Conservation (phyloP, 2,329 filamentous ascomycete genomes). For the Talaromyces sp. region DNA sequence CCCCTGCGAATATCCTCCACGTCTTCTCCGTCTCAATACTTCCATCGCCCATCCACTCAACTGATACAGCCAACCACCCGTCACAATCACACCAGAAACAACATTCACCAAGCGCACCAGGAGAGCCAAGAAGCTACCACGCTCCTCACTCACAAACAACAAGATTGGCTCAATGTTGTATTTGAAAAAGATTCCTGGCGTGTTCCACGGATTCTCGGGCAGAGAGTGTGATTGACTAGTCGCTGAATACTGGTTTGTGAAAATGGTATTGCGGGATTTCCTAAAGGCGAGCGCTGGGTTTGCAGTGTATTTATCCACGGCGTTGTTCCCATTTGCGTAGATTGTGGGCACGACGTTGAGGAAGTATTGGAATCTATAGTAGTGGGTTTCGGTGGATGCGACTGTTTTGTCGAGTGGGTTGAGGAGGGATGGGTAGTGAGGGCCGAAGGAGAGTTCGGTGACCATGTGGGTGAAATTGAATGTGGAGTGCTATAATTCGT, state of each 20-base stretch:
- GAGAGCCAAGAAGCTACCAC: slow-evolving; percentile 68
- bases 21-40: slow-evolving; percentile 41
- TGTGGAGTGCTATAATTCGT: slow-evolving; percentile 42
- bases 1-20: slow-evolving; percentile 42
- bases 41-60: slow-evolving; percentile 68
- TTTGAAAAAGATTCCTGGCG: slow-evolving; percentile 95
- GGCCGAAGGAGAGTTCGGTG: slow-evolving; percentile 91
- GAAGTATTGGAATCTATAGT: slow-evolving; percentile 98
- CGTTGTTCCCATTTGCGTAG: slow-evolving; percentile 60
- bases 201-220: slow-evolving; percentile 55
- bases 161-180: slow-evolving; percentile 97
- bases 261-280: slow-evolving; percentile 55
- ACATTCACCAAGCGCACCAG: slow-evolving; percentile 84
- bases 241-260: slow-evolving; percentile 97
- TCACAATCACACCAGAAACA: slow-evolving; percentile 82
- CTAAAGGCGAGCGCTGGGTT: slow-evolving; percentile 32
- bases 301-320: slow-evolving; percentile 40
- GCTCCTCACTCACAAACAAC: slow-evolving; percentile 75
- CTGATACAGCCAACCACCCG: slow-evolving; percentile 88
- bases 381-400: slow-evolving; percentile 67
- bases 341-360: slow-evolving; percentile 90
- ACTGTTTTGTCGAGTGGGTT: slow-evolving; percentile 94
- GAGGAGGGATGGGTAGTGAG: slow-evolving; percentile 88
- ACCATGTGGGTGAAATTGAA: slow-evolving; percentile 99
- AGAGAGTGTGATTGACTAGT: slow-evolving; percentile 69